Evolutionary conservation across 371 early-diverging fungal species (phyloP).

Genomic region (Actinomucor elegans): DNA sequence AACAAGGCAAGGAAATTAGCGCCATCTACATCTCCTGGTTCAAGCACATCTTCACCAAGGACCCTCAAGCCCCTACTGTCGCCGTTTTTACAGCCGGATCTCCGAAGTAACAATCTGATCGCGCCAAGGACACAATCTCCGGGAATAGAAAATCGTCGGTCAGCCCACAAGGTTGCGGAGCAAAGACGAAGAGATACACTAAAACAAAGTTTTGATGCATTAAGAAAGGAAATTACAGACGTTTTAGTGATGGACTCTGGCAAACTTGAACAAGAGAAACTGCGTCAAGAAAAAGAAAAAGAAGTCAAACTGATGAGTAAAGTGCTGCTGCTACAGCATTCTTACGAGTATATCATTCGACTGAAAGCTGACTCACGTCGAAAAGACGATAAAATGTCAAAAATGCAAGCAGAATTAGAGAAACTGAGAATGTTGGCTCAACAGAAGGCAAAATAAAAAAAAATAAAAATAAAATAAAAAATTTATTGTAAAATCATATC

Average conservation of each 20-base stretch:
- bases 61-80: slow-evolving; percentile 26
- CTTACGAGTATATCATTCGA: slow-evolving; percentile 57
- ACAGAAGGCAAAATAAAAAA: not conserved
- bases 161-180: slow-evolving; percentile 83
- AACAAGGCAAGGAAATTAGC: slow-evolving; percentile 7
- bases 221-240: slow-evolving; percentile 66
- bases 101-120: slow-evolving; percentile 26
- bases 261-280: not conserved
- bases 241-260: slow-evolving; percentile 40
- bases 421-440: slow-evolving; percentile 14
- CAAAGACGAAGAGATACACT: slow-evolving; percentile 87
- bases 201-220: slow-evolving; percentile 80
- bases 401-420: slow-evolving; percentile 34
- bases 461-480: not conserved
- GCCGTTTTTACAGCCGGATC: slow-evolving; percentile 41
- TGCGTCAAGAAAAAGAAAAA: slow-evolving; percentile 38
- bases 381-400: slow-evolving; percentile 38
- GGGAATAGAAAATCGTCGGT: slow-evolving; percentile 60
- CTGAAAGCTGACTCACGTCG: slow-evolving; percentile 42
- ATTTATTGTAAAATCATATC: not conserved
- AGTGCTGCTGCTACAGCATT: slow-evolving; percentile 44
- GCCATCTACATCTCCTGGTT: not conserved
- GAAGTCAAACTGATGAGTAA: slow-evolving; percentile 52
- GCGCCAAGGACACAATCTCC: not conserved
- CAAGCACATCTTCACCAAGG: slow-evolving; percentile 9